Evolutionary conservation across 1,284 basidiomycete genomes (phyloP).

Genomic region (Flammula alnicola): DNA sequence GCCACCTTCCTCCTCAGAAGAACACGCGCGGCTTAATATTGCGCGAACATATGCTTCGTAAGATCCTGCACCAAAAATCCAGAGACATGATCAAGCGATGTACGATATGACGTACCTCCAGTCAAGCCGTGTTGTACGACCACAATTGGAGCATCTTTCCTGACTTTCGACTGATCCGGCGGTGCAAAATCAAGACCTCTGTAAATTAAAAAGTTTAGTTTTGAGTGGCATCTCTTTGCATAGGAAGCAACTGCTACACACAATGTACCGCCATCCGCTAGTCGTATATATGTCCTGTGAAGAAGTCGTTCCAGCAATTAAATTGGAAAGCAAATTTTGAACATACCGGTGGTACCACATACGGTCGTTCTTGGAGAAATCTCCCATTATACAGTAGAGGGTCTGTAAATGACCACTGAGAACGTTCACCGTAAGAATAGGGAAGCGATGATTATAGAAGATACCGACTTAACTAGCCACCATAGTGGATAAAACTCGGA

Average conservation of each 20-base stretch:
- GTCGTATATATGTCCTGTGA: constrained; percentile 42
- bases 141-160: constrained; percentile 77
- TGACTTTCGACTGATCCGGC: constrained; percentile 53
- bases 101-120: constrained; percentile 57
- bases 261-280: constrained; percentile 53
- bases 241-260: constrained; percentile 28
- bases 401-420: constrained; percentile 75
- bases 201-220: constrained; percentile 2
- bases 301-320: background rate
- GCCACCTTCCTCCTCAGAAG: constrained; percentile 75
- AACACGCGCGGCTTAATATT: constrained; percentile 73
- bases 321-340: background rate
- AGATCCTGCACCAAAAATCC: constrained; percentile 55
- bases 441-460: background rate
- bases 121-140: constrained; percentile 88
- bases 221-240: too few species aligned
- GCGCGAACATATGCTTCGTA: constrained; percentile 90
- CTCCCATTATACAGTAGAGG: constrained; percentile 65
- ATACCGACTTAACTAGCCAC: constrained; percentile 70
- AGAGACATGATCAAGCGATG: background rate
- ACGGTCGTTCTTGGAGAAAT: constrained; percentile 76
- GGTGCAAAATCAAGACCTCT: constrained; percentile 80
- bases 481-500: constrained; percentile 61
- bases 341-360: constrained; percentile 73
- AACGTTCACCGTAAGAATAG: constrained; percentile 6